A percentile compares a stretch with the other conserved stretches of the same genome.
Evolutionary conservation across 169 alveolate species (phyloP).

Genomic region (Eimeria zaria): DNA sequence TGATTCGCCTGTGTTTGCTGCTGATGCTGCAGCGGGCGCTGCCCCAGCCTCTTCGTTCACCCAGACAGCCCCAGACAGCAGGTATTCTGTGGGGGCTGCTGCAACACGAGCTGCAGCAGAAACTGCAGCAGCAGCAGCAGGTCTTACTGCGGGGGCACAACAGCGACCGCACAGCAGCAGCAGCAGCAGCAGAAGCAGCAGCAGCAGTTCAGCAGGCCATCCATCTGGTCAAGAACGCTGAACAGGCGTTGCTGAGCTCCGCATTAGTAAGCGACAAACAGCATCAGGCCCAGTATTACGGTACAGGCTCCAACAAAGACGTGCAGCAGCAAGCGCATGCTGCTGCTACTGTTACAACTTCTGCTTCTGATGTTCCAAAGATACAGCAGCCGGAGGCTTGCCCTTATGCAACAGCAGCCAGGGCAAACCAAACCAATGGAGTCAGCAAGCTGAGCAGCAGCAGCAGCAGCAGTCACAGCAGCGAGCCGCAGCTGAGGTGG

Average conservation of each 20-base stretch:
- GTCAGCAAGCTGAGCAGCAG: constrained; percentile 20
- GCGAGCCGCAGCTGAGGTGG: neutral
- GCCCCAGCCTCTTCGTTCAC: constrained; percentile 66
- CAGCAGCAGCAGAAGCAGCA: constrained; percentile 48
- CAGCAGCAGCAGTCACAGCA: constrained; percentile 23
- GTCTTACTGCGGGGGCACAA: neutral
- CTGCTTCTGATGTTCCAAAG: neutral
- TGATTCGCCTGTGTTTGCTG: neutral
- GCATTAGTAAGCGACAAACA: neutral
- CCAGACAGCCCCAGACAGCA: constrained; percentile 36
- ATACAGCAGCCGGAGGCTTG: neutral
- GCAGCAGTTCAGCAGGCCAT: constrained; percentile 50
- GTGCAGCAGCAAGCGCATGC: neutral
- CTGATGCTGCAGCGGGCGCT: constrained; percentile 65
- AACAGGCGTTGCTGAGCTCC: constrained; percentile 41
- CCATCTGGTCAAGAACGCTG: constrained; percentile 27
- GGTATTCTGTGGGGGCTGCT: constrained; percentile 51
- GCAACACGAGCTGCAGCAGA: constrained; percentile 57
- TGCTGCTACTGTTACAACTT: constrained; percentile 30
- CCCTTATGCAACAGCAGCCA: neutral
- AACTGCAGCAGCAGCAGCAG: constrained; percentile 62
- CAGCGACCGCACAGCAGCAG: constrained; percentile 52
- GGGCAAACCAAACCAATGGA: neutral
- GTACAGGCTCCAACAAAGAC: neutral
- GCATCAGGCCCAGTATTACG: neutral